Percentiles rank a stretch among this genome's conserved stretches.
phyloP scores from a whole-genome alignment of 257 asterid genomes.

The Ophiorrhiza pumila region DNA sequence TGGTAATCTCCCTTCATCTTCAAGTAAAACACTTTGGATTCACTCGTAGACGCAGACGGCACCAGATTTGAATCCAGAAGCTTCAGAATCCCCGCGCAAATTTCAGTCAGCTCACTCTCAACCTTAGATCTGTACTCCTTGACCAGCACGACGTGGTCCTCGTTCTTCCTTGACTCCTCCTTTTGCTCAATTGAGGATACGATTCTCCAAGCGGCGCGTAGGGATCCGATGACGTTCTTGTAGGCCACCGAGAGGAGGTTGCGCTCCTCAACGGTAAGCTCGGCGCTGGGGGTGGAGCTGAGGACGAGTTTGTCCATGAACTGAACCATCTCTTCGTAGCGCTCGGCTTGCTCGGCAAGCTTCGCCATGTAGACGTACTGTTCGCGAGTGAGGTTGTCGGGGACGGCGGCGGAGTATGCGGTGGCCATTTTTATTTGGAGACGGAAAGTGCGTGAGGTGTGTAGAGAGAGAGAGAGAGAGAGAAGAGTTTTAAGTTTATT shows the following conservation, averaged over 20 bases:
- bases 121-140: constrained; percentile 47
- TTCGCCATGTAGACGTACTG: constrained; percentile 44
- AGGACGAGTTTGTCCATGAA: constrained; percentile 49
- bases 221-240: constrained; percentile 51
- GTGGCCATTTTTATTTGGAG: constrained; percentile 25
- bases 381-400: constrained; percentile 37
- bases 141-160: constrained; percentile 39
- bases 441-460: not conserved
- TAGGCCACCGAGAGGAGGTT: constrained; percentile 52
- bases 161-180: constrained; percentile 50
- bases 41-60: constrained; percentile 37
- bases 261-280: constrained; percentile 45
- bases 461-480: constrained; percentile 1
- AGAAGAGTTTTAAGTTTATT: too few relatives aligned
- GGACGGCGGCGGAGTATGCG: constrained; percentile 16
- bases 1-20: constrained; percentile 53
- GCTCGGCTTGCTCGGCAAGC: constrained; percentile 51
- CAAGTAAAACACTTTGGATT: constrained; percentile 46
- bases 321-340: constrained; percentile 50
- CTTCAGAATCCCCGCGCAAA: constrained; percentile 43
- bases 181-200: constrained; percentile 48
- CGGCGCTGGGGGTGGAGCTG: constrained; percentile 32
- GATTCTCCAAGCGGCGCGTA: constrained; percentile 51
- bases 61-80: constrained; percentile 37
- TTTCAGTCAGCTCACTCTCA: constrained; percentile 31